These are phyloP conservation scores for Digitaria exilis DNA, from an alignment of 202 grass and related monocot species.

Conservation along the genomic window DNA sequence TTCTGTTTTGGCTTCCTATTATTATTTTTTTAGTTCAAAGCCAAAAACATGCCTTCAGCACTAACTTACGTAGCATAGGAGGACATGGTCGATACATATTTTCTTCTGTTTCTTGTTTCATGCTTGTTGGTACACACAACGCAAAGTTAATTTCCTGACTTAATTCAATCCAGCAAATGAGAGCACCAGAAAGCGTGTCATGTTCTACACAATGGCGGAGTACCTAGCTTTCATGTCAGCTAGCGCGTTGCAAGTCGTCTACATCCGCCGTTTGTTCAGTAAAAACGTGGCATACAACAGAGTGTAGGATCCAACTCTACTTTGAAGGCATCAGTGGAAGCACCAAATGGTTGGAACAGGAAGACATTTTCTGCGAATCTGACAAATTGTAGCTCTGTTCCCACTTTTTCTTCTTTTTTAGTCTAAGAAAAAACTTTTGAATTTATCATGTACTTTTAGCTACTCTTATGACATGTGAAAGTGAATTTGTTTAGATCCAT, in stretches of 20 bases:
- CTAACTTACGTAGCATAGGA: background rate
- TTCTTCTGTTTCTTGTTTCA: background rate
- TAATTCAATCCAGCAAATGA: conserved; percentile 77
- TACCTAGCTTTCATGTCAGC: conserved; percentile 79
- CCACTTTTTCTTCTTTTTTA: conserved; percentile 27
- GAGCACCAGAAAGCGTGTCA: conserved; percentile 88
- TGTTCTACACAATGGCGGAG: conserved; percentile 84
- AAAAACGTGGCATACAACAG: conserved; percentile 90
- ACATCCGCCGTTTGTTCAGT: conserved; percentile 92
- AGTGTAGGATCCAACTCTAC: conserved; percentile 57
- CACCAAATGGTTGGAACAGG: conserved; percentile 20
- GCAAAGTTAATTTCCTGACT: conserved; percentile 29
- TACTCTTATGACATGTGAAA: conserved; percentile 44
- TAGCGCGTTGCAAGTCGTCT: conserved; percentile 81
- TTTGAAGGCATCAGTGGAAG: conserved; percentile 17
- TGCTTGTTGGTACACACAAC: background rate
- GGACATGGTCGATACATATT: background rate
- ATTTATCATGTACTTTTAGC: conserved; percentile 45
- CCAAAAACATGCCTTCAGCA: background rate
- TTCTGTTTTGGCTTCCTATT: background rate
- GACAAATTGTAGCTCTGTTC: conserved; percentile 40
- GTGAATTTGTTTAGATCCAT: conserved; percentile 38
- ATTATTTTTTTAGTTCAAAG: background rate
- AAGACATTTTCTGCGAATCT: conserved; percentile 30
- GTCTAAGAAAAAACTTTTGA: conserved; percentile 39